phyloP scores from a whole-genome alignment of 495 filamentous ascomycete genomes.

The Xylaria telfairii region DNA sequence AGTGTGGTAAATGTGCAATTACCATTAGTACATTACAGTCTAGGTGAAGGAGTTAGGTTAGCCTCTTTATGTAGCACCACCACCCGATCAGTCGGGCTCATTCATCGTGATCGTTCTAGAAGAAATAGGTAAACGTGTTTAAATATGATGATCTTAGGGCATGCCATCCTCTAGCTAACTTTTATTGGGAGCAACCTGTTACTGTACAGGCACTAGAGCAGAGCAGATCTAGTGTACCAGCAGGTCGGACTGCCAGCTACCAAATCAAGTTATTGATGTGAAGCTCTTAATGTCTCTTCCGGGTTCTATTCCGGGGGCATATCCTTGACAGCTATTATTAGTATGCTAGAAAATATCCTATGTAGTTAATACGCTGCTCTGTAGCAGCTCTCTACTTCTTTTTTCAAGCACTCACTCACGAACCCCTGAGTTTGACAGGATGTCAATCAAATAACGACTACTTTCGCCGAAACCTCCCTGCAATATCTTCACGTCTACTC shows the following conservation, averaged over 20 bases:
- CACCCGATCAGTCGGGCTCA: neutral
- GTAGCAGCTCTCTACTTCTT: neutral
- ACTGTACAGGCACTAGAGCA: neutral
- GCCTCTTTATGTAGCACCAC: neutral
- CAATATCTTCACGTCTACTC: neutral
- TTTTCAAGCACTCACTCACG: too few relatives aligned
- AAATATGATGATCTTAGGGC: neutral
- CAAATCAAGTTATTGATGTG: neutral
- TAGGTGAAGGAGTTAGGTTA: neutral
- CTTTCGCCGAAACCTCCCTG: neutral
- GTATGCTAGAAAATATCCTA: neutral
- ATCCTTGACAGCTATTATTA: constrained; percentile 2
- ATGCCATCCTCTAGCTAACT: too few relatives aligned
- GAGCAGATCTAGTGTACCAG: neutral
- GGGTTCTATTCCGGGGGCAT: too few relatives aligned
- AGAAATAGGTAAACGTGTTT: neutral
- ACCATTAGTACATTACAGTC: neutral
- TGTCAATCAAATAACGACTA: neutral
- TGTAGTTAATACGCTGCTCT: too few relatives aligned
- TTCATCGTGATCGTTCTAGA: neutral
- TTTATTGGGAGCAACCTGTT: neutral
- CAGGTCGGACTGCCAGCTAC: neutral
- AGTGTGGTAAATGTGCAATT: neutral
- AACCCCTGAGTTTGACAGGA: neutral
- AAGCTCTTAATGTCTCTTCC: neutral